Conservation (phyloP, 306 rosid genomes). For the Inga leiocalycina region DNA sequence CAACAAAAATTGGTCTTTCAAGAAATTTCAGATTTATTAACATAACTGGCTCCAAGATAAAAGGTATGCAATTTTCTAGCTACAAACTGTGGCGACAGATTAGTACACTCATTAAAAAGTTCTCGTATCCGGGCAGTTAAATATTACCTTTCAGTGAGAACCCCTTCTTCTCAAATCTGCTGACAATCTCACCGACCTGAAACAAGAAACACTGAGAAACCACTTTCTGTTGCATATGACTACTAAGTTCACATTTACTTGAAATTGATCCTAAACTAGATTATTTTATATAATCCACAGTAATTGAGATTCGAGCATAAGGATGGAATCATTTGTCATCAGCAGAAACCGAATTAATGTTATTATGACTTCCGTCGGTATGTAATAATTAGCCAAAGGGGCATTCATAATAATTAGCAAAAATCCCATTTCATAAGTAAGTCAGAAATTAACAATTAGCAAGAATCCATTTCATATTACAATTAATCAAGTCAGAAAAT, state of each 20-base stretch:
- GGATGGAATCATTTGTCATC: neutral
- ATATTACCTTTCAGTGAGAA: conserved; percentile 76
- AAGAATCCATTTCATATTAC: neutral
- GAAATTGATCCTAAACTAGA: neutral
- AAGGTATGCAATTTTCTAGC: neutral
- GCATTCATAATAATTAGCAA: neutral
- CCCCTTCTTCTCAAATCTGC: conserved; percentile 98
- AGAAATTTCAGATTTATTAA: neutral
- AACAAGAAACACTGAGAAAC: conserved; percentile 25
- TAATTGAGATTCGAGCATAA: neutral
- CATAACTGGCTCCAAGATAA: neutral
- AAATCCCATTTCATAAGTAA: neutral
- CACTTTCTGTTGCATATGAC: neutral
- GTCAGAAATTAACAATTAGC: neutral
- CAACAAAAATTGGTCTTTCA: neutral
- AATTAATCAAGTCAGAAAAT: neutral
- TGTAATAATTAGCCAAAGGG: neutral
- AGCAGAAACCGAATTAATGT: neutral
- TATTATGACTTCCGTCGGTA: neutral
- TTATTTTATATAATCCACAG: neutral
- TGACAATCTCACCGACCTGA: conserved; percentile 84
- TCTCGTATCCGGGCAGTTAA: neutral
- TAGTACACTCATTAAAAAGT: neutral
- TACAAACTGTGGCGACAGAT: neutral
- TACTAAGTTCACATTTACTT: neutral